Conservation (phyloP, 106 monocot genomes). For the Amphibolis antarctica region DNA sequence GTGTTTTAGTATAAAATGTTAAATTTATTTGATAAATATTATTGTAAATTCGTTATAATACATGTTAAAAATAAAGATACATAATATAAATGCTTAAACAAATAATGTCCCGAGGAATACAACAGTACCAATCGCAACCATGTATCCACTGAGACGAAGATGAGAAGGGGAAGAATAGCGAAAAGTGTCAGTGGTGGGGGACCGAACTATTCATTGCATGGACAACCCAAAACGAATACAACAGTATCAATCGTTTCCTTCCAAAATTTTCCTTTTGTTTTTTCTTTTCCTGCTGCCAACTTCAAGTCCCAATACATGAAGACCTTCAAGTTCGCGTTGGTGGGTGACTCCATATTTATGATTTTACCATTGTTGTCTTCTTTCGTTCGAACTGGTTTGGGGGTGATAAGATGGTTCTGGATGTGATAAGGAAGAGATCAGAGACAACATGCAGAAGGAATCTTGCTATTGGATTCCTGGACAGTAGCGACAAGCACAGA, state of each 20-base stretch:
- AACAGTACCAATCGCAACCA: no score
- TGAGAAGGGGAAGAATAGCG: not conserved
- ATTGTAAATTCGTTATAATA: no score
- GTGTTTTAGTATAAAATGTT: no score
- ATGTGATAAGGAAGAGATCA: not conserved
- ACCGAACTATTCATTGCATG: not conserved
- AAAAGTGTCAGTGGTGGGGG: slow-evolving; percentile 1
- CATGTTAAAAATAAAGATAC: no score
- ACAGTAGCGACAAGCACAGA: no score
- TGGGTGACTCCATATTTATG: not conserved
- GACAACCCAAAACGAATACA: not conserved
- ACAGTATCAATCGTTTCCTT: not conserved
- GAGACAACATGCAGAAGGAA: not conserved
- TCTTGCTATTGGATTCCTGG: not conserved
- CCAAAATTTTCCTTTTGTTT: not conserved
- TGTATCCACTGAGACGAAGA: not conserved
- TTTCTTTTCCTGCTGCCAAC: not conserved
- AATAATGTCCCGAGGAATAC: no score
- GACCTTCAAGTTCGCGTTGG: not conserved
- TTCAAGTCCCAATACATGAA: not conserved
- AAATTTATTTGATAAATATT: no score
- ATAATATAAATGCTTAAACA: no score
- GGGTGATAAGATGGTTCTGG: not conserved
- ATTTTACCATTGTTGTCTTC: not conserved
- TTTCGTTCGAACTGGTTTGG: not conserved